A percentile compares a stretch with the other conserved stretches of the same genome.
phyloP scores from a whole-genome alignment of 2,329 filamentous ascomycete species.

The Paecilomyces niveus region DNA sequence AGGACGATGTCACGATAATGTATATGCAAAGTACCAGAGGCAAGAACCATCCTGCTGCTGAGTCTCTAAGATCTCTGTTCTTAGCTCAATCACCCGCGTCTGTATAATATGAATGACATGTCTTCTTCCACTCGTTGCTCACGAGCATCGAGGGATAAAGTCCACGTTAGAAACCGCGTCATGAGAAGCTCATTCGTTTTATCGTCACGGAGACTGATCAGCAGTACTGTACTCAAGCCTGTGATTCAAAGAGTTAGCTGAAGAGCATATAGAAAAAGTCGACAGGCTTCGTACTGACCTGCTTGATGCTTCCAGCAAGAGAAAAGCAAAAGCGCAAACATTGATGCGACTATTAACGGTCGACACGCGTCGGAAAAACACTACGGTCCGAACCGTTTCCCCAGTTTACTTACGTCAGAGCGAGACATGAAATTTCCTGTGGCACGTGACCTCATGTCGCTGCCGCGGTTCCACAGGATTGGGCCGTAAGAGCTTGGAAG shows the following conservation, averaged over 20 bases:
- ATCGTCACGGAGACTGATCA: conserved; percentile 33
- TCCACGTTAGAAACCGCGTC: conserved; percentile 24
- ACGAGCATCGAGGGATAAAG: conserved; percentile 26
- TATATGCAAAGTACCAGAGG: neutral
- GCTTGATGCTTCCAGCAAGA: neutral
- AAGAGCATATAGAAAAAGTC: neutral
- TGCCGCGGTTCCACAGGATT: neutral
- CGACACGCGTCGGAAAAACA: neutral
- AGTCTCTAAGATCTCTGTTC: conserved; percentile 45
- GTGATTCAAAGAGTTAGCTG: neutral
- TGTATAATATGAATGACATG: conserved; percentile 9
- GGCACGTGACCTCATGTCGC: neutral
- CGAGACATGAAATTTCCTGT: neutral
- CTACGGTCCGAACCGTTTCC: neutral
- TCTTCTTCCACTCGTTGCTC: conserved; percentile 30
- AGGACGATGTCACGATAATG: neutral
- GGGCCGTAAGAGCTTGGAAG: neutral
- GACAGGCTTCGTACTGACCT: neutral
- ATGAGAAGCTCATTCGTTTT: conserved; percentile 32
- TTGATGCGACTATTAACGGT: neutral
- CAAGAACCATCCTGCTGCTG: neutral
- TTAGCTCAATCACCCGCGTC: conserved; percentile 34
- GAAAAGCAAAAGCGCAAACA: neutral
- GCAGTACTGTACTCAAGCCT: conserved; percentile 7
- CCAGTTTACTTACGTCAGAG: neutral